Evolutionary conservation across 345 rosid species (phyloP).

Genomic region (Microthlaspi erraticum): DNA sequence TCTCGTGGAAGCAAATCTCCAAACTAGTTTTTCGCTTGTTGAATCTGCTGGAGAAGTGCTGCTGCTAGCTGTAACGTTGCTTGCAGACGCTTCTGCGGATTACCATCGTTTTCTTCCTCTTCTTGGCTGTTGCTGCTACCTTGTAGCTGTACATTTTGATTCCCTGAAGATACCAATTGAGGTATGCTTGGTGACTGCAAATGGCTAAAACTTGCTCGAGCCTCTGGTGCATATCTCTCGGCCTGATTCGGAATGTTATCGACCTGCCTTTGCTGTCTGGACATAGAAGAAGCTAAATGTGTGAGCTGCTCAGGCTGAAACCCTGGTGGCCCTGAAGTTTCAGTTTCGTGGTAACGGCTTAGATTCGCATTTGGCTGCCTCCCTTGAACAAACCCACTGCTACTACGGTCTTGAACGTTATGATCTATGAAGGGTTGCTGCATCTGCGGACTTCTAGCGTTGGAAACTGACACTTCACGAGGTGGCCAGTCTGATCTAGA

Average conservation of each 20-base stretch:
- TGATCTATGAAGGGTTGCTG: constrained; percentile 51
- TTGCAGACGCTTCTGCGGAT: constrained; percentile 89
- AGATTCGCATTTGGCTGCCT: constrained; percentile 46
- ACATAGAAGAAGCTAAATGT: constrained; percentile 69
- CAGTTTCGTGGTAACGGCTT: constrained; percentile 49
- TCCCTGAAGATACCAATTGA: constrained; percentile 44
- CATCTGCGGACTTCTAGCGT: constrained; percentile 47
- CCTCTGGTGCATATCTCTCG: constrained; percentile 54
- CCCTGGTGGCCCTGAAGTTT: constrained; percentile 46
- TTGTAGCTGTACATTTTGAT: constrained; percentile 48
- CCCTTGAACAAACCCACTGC: constrained; percentile 42
- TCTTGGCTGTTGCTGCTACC: constrained; percentile 47
- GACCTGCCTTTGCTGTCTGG: constrained; percentile 63
- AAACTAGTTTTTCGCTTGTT: constrained; percentile 77
- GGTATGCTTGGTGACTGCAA: constrained; percentile 42
- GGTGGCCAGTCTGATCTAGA: constrained; percentile 53
- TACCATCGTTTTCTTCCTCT: constrained; percentile 69
- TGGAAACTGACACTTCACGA: constrained; percentile 46
- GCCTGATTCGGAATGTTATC: constrained; percentile 49
- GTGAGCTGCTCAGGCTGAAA: constrained; percentile 77
- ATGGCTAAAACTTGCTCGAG: constrained; percentile 54
- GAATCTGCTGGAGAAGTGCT: constrained; percentile 94
- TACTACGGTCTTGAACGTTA: constrained; percentile 46
- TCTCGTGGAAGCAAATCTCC: constrained; percentile 4
- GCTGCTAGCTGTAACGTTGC: constrained; percentile 95